Conservation (phyloP, 2,329 filamentous ascomycete genomes). For the Botryotinia calthae region DNA sequence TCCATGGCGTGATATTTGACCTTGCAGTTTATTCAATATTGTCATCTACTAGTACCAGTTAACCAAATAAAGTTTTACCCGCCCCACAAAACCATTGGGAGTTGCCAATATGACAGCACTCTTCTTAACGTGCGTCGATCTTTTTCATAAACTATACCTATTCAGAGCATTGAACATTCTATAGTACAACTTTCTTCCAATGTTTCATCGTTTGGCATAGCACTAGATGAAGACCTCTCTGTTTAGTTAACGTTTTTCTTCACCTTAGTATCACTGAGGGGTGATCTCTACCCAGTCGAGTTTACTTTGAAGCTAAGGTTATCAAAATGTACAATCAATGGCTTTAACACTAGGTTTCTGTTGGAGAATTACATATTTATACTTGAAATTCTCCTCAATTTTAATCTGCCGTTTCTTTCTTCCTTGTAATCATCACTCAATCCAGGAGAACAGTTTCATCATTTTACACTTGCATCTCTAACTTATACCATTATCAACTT, state of each 20-base stretch:
- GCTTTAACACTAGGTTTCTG: neutral
- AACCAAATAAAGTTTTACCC: neutral
- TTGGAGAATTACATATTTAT: neutral
- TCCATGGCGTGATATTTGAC: neutral
- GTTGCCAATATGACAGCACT: neutral
- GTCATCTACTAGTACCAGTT: neutral
- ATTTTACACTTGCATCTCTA: neutral
- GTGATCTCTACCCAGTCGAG: neutral
- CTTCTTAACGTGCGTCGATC: neutral
- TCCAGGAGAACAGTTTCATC: neutral
- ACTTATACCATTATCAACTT: neutral
- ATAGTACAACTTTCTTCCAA: neutral
- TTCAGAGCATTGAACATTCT: neutral
- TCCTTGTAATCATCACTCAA: neutral
- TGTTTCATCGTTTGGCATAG: neutral
- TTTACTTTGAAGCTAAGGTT: neutral
- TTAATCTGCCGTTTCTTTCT: neutral
- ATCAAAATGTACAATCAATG: neutral
- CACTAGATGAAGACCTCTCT: neutral
- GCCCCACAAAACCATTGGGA: neutral
- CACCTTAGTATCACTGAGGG: neutral
- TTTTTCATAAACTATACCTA: neutral
- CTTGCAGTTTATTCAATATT: neutral
- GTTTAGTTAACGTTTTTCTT: neutral
- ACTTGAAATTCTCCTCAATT: neutral